Percentiles rank a stretch among this genome's conserved stretches.
These are phyloP conservation scores for Boletus pseudo-olivaceus DNA, from an alignment of 768 basidiomycete species.

Conservation along the genomic window DNA sequence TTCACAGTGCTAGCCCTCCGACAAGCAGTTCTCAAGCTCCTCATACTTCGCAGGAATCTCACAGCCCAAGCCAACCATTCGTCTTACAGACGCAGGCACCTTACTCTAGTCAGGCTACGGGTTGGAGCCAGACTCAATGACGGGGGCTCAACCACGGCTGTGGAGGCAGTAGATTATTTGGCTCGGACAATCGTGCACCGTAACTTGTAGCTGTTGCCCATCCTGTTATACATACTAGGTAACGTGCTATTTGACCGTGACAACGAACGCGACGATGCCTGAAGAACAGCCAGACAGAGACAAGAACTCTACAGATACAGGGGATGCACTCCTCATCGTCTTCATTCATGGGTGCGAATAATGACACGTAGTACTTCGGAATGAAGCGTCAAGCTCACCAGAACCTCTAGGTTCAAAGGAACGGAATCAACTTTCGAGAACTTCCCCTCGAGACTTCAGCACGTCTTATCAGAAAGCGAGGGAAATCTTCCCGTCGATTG, in stretches of 20 bases:
- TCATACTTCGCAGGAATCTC: conserved; percentile 11
- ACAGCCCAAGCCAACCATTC: conserved; percentile 31
- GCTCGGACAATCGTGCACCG: background rate
- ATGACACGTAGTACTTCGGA: background rate
- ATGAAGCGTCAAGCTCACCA: conserved; percentile 1
- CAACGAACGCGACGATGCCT: conserved; percentile 11
- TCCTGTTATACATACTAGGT: conserved; percentile 14
- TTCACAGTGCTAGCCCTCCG: background rate
- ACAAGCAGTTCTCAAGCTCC: background rate
- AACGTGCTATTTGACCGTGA: background rate
- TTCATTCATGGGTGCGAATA: conserved; percentile 73
- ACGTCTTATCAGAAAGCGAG: conserved; percentile 68
- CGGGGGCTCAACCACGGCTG: background rate
- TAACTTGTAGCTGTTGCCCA: background rate
- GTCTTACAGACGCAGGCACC: conserved; percentile 52
- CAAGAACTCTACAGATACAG: conserved; percentile 11
- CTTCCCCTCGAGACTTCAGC: conserved; percentile 78
- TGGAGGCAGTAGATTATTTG: background rate
- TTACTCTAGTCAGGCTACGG: conserved; percentile 43
- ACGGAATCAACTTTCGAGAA: conserved; percentile 67
- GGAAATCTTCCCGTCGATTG: conserved; percentile 59
- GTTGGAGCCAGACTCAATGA: conserved; percentile 32
- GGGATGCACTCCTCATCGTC: conserved; percentile 58
- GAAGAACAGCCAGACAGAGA: conserved; percentile 8
- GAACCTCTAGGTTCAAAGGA: conserved; percentile 46